phyloP scores from a whole-genome alignment of 345 rosid genomes.

The Lepidium africanum region DNA sequence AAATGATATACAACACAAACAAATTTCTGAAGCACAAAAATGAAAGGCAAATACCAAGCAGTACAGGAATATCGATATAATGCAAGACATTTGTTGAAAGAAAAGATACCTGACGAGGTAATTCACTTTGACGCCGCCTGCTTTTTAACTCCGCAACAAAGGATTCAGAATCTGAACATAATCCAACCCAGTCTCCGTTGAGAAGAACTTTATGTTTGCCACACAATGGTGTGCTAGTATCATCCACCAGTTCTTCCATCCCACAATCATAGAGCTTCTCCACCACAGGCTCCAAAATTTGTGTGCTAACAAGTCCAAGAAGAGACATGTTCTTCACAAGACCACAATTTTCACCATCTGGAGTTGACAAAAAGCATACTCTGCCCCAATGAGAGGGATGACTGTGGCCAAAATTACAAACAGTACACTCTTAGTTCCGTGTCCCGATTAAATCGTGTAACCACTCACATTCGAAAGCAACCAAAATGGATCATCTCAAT shows the following conservation, averaged over 20 bases:
- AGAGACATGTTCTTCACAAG: constrained; percentile 81
- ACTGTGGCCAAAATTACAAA: constrained; percentile 27
- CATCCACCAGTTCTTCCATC: constrained; percentile 58
- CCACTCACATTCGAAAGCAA: not conserved
- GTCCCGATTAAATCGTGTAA: not conserved
- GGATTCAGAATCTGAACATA: constrained; percentile 46
- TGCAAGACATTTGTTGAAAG: not conserved
- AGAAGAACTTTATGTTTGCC: constrained; percentile 59
- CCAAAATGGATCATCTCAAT: not conserved
- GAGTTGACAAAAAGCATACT: constrained; percentile 87
- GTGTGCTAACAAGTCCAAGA: constrained; percentile 74
- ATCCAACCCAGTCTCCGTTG: constrained; percentile 91
- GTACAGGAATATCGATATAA: not conserved
- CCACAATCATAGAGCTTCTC: constrained; percentile 46
- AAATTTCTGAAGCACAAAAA: not conserved
- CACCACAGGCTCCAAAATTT: constrained; percentile 38
- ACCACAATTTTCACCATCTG: constrained; percentile 98
- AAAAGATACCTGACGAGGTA: constrained; percentile 56
- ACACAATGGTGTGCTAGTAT: constrained; percentile 38
- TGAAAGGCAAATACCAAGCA: constrained; percentile 2
- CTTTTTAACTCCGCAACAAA: constrained; percentile 55
- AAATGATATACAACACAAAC: not conserved
- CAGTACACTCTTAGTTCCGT: not conserved
- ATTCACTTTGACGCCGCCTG: constrained; percentile 49
- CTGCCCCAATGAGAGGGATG: constrained; percentile 99